Percentiles rank a stretch among this genome's conserved stretches.
Conservation (phyloP, 2,329 filamentous ascomycete genomes). For the Pestalotiopsis sp. region DNA sequence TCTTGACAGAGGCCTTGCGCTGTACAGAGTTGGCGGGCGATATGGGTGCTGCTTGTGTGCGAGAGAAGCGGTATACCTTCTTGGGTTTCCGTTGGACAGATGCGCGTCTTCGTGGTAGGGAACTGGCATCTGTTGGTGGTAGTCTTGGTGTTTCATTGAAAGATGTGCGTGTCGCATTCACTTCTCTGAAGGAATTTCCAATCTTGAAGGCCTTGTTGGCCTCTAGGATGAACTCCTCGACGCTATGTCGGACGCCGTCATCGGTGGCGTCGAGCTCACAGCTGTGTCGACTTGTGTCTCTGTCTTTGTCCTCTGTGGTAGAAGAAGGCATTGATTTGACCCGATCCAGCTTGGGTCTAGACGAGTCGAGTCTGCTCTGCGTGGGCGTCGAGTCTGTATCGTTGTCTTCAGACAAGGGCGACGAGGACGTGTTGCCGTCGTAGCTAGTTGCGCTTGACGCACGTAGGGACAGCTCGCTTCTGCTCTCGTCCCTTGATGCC, state of each 20-base stretch:
- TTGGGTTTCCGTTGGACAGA: conserved; percentile 5
- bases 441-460: conserved; percentile 27
- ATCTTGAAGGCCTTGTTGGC: conserved; percentile 54
- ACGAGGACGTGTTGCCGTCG: conserved; percentile 28
- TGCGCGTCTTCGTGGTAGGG: background rate
- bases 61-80: conserved; percentile 23
- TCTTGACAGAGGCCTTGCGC: conserved; percentile 33
- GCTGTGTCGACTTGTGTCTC: conserved; percentile 18
- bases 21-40: conserved; percentile 27
- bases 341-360: conserved; percentile 28
- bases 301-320: conserved; percentile 29
- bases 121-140: conserved; percentile 25
- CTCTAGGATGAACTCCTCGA: conserved; percentile 50
- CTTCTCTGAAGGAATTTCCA: conserved; percentile 43
- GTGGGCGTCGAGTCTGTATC: conserved; percentile 19
- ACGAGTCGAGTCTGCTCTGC: conserved; percentile 19
- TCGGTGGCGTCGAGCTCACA: conserved; percentile 25
- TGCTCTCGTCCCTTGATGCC: conserved; percentile 28
- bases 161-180: conserved; percentile 31
- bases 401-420: conserved; percentile 24
- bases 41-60: conserved; percentile 16
- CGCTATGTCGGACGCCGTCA: conserved; percentile 35
- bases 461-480: conserved; percentile 25
- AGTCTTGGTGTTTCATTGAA: conserved; percentile 29
- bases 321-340: conserved; percentile 31